Percentiles rank a stretch among this genome's conserved stretches.
These are phyloP conservation scores for Xylaria multiplex DNA, from an alignment of 2,329 filamentous ascomycete species.

Conservation along the genomic window DNA sequence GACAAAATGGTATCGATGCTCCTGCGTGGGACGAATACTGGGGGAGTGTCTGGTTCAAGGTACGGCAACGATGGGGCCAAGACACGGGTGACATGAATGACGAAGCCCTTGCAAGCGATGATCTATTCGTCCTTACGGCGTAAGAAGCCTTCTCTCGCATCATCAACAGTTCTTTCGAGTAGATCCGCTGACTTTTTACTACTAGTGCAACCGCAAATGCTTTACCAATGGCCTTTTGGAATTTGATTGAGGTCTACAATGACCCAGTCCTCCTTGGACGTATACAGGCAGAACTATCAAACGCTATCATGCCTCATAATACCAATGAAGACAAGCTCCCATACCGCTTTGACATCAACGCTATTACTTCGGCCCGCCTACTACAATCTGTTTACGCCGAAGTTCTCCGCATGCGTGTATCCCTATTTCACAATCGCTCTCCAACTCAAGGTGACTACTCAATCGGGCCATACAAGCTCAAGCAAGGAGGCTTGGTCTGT, in stretches of 20 bases:
- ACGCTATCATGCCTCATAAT: not conserved
- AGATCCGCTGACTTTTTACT: not conserved
- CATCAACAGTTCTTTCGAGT: not conserved
- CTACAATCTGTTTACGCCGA: constrained; percentile 37
- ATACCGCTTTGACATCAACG: constrained; percentile 18
- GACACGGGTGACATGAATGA: constrained; percentile 29
- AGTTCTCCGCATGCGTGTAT: constrained; percentile 35
- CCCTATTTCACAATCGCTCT: constrained; percentile 29
- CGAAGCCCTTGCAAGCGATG: constrained; percentile 30
- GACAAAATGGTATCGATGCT: constrained; percentile 9
- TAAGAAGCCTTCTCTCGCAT: constrained; percentile 15
- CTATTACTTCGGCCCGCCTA: constrained; percentile 23
- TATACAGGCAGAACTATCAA: constrained; percentile 26
- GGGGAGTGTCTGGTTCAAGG: constrained; percentile 30
- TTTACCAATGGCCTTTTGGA: constrained; percentile 32
- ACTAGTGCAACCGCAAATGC: constrained; percentile 29
- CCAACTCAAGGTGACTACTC: constrained; percentile 28
- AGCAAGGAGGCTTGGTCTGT: constrained; percentile 23
- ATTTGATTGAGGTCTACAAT: constrained; percentile 32
- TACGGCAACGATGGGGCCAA: constrained; percentile 29
- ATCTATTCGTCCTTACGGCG: constrained; percentile 34
- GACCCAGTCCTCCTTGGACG: constrained; percentile 24
- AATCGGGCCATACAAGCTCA: constrained; percentile 26
- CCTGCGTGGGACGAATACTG: constrained; percentile 36
- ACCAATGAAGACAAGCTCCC: constrained; percentile 21